Base-by-base conservation (phyloP, 2,329 filamentous ascomycete genomes). In the Geosmithia flava region DNA sequence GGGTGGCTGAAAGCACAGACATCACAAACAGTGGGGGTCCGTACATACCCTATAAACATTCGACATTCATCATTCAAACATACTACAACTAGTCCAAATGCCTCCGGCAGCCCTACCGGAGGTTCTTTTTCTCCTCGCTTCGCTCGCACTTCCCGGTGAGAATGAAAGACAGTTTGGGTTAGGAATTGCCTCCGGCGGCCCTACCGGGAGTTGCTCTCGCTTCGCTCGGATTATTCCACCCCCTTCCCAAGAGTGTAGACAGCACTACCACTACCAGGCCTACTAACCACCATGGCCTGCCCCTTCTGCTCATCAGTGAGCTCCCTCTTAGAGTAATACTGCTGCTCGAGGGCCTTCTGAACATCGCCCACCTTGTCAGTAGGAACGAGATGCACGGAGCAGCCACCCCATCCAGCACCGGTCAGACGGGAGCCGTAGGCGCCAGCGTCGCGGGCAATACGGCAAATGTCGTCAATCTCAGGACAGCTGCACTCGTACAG, bases 381-480 rank as follows among this genome's bases (percentile, higher is more conserved):
- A 0, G 91, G 85, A 47, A 97, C 85, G 49, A 98, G 75, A 68
- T 98, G 93, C 50, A 98, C 91, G 51, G 81, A 93, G 68, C 93
- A 97, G 2, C 93, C 93, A 52, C 93, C 93, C 93, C 93, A 98
- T 3, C 93, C 93, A 1, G 93, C 93, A 40, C 93, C 93, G 0
- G 91, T 97, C 56, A 96, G 68, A 23, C 91, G 74, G 56, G 85
- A 89, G 27, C 91, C 93, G 61, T 88, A 89, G 17, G 86, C 80
- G 2, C 93, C 93, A 1, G 86, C 86, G 16, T 71, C 73, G 27
- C 82, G 75, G 0, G 90, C 90, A 54, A 97, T 83, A 40, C 73
- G 64, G 64, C 91, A 97, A 39, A 98, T 77, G 52, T 87, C 75
- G 62, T 98, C 91, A n/a, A 97, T 78, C 65, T 97, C 90, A 0